Evolutionary conservation across 1,139 yeast species (phyloP), one percentile per base, ranked within the genome.

Genomic region (Lodderomyces metapsilosis): DNA sequence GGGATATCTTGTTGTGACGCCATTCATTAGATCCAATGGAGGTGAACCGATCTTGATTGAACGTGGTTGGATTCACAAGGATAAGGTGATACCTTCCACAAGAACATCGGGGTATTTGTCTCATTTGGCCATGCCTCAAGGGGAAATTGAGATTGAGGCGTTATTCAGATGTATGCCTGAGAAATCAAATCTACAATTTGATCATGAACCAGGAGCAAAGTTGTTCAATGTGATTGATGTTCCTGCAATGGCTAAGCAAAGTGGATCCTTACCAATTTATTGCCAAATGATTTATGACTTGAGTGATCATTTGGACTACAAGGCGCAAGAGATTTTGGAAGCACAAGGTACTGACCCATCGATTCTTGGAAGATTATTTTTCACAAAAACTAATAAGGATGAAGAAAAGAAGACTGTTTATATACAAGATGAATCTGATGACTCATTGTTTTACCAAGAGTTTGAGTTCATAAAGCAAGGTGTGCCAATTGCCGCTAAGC

Each of bases 1-100:
- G 44, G 98, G 98, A 2, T 92, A 86, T 59, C 68, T 79, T 37
- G 74, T 92, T 10, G 80, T 88, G 30, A 84, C 95, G 7, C 98
- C 98, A 4, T 79, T 92, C 55, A 75, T 80, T 21, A 78, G 95
- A 46, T 69, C 79, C 10, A 80, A 80, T 50, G 95, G 95, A 11
- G 88, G 88, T 0, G 58, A 71, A 43, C 84, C 84, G 8, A 68
- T 91, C 21, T 69, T 92, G 43, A 76, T 92, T 25, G 95, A 88
- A 60, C 77, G 99, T 51, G 99, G 99, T 6, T 92, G 98, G 96
- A 82, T 92, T 37, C 69, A 80, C 25, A 88, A 85, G 52, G 84
- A 82, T 13, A 80, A 79, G 50, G 83, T 85, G 5, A 69, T 80
- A 21, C 95, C 94, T 24, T 64, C 69, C 9, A 64, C 71, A 5